Conservation (phyloP, 208 protist genomes). For the Leishmania mexicana region DNA sequence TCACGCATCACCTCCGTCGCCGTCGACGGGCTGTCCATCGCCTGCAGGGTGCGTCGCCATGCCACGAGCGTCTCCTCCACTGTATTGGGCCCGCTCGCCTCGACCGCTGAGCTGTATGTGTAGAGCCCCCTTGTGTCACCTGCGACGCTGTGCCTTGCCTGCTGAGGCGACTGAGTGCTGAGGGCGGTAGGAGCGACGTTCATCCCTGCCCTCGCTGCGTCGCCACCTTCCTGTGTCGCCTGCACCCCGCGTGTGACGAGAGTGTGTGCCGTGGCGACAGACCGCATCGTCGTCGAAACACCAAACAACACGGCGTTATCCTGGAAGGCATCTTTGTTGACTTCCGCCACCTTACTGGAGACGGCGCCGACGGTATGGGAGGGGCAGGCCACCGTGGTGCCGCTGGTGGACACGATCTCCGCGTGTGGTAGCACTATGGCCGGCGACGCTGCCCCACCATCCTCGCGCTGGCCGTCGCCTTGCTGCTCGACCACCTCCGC, state of each 20-base stretch:
- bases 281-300: not conserved
- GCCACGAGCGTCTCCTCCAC: conserved; percentile 4
- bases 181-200: not conserved
- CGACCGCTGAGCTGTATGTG: conserved; percentile 26
- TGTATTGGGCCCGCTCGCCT: not conserved
- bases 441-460: not conserved
- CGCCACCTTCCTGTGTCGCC: not conserved
- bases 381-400: not conserved
- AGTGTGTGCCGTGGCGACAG: not conserved
- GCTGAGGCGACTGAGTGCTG: not conserved
- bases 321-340: not conserved
- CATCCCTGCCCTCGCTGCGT: not conserved
- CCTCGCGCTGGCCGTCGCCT: not conserved
- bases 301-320: not conserved
- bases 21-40: conserved; percentile 5
- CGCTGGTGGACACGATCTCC: not conserved
- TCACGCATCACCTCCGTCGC: not conserved
- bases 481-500: not conserved
- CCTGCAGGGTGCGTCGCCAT: conserved; percentile 21
- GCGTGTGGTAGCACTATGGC: not conserved
- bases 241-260: not conserved
- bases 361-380: not conserved
- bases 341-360: not conserved
- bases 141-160: not conserved
- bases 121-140: not conserved